Evolutionary conservation across 1,284 basidiomycete genomes (phyloP).

Genomic region (Malassezia yamatoensis): DNA sequence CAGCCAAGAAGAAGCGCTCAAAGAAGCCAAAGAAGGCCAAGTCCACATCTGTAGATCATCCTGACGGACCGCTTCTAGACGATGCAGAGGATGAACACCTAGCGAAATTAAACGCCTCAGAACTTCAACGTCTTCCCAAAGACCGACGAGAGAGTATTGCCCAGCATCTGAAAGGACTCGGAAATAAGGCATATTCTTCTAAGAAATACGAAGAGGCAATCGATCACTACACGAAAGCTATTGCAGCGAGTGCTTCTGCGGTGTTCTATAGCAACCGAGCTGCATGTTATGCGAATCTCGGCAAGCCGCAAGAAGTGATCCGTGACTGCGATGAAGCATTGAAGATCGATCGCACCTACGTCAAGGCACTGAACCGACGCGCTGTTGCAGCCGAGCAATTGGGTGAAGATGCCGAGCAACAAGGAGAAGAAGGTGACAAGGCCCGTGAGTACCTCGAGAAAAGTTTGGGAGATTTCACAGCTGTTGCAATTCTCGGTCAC

Average conservation of each 20-base stretch:
- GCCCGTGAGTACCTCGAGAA: constrained; percentile 29
- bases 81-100: constrained; percentile 40
- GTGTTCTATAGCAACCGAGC: constrained; percentile 97
- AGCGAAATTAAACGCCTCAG: constrained; percentile 29
- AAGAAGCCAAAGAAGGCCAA: constrained; percentile 31
- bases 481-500: constrained; percentile 83
- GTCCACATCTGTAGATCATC: constrained; percentile 14
- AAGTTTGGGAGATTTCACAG: constrained; percentile 66
- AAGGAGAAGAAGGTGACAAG: constrained; percentile 34
- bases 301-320: constrained; percentile 71
- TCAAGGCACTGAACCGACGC: constrained; percentile 90
- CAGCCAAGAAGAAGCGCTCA: constrained; percentile 39
- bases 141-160: constrained; percentile 60
- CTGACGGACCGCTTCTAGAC: constrained; percentile 38
- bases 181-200: constrained; percentile 76
- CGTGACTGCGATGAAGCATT: constrained; percentile 83
- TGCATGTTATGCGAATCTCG: constrained; percentile 89
- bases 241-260: constrained; percentile 77
- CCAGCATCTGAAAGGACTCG: constrained; percentile 70
- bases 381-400: constrained; percentile 75
- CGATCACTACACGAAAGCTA: constrained; percentile 67
- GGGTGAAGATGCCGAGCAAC: constrained; percentile 62
- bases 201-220: constrained; percentile 69
- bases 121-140: constrained; percentile 32
- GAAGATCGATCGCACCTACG: constrained; percentile 70